Conservation (phyloP, 176 grass and related monocot genomes). For the Raddia distichophylla region DNA sequence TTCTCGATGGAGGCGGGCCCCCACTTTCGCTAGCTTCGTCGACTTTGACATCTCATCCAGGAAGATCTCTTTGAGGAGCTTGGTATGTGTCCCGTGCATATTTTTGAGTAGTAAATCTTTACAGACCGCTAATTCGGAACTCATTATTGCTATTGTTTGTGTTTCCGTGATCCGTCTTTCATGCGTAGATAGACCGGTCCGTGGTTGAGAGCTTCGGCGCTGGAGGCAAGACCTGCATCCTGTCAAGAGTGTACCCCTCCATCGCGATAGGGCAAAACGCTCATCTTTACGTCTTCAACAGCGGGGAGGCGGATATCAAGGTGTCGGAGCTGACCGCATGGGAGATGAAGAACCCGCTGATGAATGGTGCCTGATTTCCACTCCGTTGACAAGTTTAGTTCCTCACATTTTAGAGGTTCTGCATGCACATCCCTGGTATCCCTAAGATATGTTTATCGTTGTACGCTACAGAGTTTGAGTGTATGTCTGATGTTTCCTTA, state of each 20-base stretch:
- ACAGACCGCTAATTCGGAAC: too few relatives aligned
- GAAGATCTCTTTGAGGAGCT: conserved; percentile 59
- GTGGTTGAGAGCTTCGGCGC: conserved; percentile 78
- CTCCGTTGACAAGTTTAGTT: not conserved
- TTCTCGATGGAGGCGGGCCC: too few relatives aligned
- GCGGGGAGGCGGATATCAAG: conserved; percentile 47
- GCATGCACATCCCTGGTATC: too few relatives aligned
- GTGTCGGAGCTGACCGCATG: conserved; percentile 43
- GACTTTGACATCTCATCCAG: conserved; percentile 49
- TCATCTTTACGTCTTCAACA: conserved; percentile 72
- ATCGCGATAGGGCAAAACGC: conserved; percentile 41
- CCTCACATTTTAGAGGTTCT: not conserved
- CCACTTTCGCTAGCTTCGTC: conserved; percentile 65
- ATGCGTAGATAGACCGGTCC: conserved; percentile 56
- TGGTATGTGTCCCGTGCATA: conserved; percentile 43
- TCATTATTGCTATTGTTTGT: too few relatives aligned
- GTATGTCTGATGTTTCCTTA: too few relatives aligned
- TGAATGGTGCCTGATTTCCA: conserved; percentile 43
- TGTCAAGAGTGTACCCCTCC: conserved; percentile 62
- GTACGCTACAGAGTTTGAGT: too few relatives aligned
- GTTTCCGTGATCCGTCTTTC: too few relatives aligned
- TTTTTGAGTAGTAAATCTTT: too few relatives aligned
- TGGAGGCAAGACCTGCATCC: conserved; percentile 56
- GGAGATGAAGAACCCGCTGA: conserved; percentile 60
- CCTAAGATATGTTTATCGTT: too few relatives aligned